phyloP scores from a whole-genome alignment of 192 early-diverging fungal genomes.

The Coemansia aciculifera region DNA sequence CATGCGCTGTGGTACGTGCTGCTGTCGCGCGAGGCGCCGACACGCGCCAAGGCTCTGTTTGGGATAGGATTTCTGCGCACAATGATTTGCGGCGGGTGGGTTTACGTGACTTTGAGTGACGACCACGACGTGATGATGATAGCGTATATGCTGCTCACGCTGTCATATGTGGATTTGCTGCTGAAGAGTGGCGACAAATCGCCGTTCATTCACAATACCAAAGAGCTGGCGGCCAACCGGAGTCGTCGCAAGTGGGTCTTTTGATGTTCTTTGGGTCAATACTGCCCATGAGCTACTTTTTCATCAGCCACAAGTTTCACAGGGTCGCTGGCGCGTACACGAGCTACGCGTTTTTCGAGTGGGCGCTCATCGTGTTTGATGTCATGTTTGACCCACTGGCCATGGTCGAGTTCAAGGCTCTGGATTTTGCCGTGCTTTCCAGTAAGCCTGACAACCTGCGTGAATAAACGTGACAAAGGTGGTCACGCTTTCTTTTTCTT shows the following conservation, averaged over 20 bases:
- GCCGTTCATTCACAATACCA: slow-evolving; percentile 41
- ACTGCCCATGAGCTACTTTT: slow-evolving; percentile 76
- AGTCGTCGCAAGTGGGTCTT: slow-evolving; percentile 55
- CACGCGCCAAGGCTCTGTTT: slow-evolving; percentile 46
- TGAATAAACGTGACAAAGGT: slow-evolving; percentile 6
- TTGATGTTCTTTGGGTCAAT: slow-evolving; percentile 69
- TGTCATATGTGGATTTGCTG: slow-evolving; percentile 71
- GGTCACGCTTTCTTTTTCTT: not conserved
- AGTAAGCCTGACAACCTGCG: slow-evolving; percentile 43
- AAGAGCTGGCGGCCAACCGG: slow-evolving; percentile 45
- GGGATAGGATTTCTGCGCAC: slow-evolving; percentile 63
- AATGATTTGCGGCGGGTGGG: slow-evolving; percentile 79
- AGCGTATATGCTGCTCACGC: slow-evolving; percentile 69
- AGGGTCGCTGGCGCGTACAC: slow-evolving; percentile 75
- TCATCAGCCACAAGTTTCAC: slow-evolving; percentile 75
- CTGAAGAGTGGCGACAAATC: slow-evolving; percentile 55
- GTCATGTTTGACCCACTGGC: slow-evolving; percentile 75
- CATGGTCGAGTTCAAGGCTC: slow-evolving; percentile 63
- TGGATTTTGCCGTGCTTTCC: slow-evolving; percentile 48
- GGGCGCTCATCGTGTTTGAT: slow-evolving; percentile 77
- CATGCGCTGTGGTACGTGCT: slow-evolving; percentile 54
- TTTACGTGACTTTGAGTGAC: slow-evolving; percentile 78
- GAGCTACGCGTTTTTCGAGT: slow-evolving; percentile 81
- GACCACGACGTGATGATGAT: slow-evolving; percentile 84
- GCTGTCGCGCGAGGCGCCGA: slow-evolving; percentile 32